A percentile compares a stretch with the other conserved stretches of the same genome.
Evolutionary conservation across 1,139 yeast genomes (phyloP).

Genomic region (Scheffersomyces titani): DNA sequence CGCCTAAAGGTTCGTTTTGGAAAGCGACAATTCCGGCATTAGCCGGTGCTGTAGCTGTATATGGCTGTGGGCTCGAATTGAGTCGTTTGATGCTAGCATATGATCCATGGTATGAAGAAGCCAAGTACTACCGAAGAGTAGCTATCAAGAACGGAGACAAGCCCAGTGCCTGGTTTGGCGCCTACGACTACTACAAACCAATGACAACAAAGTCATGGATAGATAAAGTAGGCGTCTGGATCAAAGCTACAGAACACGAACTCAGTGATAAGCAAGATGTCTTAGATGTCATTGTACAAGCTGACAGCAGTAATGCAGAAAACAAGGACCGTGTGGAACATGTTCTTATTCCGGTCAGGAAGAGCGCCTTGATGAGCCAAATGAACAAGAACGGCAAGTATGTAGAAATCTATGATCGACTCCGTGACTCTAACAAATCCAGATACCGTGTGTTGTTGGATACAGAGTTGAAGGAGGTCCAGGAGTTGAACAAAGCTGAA

Average conservation of each 20-base stretch:
- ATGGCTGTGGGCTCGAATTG: constrained; percentile 49
- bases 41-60: constrained; percentile 27
- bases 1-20: constrained; percentile 7
- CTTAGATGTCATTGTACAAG: not conserved
- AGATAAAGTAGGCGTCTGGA: constrained; percentile 34
- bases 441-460: constrained; percentile 23
- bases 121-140: constrained; percentile 46
- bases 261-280: constrained; percentile 8
- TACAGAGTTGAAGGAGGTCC: constrained; percentile 29
- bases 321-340: not conserved
- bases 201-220: constrained; percentile 52
- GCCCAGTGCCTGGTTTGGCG: constrained; percentile 63
- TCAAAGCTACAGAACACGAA: constrained; percentile 20
- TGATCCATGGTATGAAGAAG: constrained; percentile 70
- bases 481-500: constrained; percentile 39
- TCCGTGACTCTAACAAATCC: constrained; percentile 23
- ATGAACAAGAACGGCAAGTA: constrained; percentile 17
- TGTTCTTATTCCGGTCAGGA: not conserved
- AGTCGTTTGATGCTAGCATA: constrained; percentile 50
- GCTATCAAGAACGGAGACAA: constrained; percentile 43
- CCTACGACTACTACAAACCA: constrained; percentile 51
- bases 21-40: constrained; percentile 12
- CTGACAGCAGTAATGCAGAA: not conserved
- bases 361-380: constrained; percentile 3
- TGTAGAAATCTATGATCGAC: constrained; percentile 26